phyloP scores from a whole-genome alignment of 75 land plant genomes.

The Pinus taeda region DNA sequence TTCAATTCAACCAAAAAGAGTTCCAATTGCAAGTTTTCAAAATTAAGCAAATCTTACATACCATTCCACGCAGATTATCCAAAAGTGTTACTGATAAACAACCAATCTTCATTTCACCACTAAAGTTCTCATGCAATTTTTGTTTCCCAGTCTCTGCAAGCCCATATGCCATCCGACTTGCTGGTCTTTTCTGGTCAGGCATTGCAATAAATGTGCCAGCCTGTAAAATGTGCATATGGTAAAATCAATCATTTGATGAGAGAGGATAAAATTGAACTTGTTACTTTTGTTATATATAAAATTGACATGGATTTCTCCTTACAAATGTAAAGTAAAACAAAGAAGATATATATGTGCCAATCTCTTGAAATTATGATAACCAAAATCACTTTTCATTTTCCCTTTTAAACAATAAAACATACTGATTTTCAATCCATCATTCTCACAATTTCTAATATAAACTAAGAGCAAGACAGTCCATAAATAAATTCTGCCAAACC shows the following conservation, averaged over 20 bases:
- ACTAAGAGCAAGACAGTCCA: not conserved
- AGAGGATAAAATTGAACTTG: not conserved
- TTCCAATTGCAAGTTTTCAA: constrained; percentile 4
- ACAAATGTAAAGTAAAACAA: not conserved
- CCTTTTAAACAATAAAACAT: not conserved
- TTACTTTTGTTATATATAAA: not conserved
- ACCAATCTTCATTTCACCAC: constrained; percentile 79
- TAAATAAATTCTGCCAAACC: constrained; percentile 29
- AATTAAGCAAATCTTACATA: constrained; percentile 17
- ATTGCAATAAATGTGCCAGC: constrained; percentile 93
- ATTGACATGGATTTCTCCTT: too few relatives aligned
- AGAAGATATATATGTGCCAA: not conserved
- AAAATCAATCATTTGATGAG: not conserved
- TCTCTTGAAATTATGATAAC: not conserved
- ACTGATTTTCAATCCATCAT: not conserved
- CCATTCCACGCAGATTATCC: constrained; percentile 84
- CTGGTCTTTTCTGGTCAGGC: constrained; percentile 79
- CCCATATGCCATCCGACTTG: constrained; percentile 73
- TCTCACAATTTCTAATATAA: not conserved
- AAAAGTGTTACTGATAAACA: constrained; percentile 71
- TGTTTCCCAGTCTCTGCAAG: constrained; percentile 70
- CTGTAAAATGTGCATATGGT: constrained; percentile 31
- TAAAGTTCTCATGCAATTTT: constrained; percentile 66
- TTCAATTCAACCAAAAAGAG: not conserved
- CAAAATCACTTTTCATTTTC: not conserved